Percentiles rank a stretch among this genome's conserved stretches.
phyloP scores from a whole-genome alignment of 1,284 basidiomycete species.

The Austropuccinia psidii region DNA sequence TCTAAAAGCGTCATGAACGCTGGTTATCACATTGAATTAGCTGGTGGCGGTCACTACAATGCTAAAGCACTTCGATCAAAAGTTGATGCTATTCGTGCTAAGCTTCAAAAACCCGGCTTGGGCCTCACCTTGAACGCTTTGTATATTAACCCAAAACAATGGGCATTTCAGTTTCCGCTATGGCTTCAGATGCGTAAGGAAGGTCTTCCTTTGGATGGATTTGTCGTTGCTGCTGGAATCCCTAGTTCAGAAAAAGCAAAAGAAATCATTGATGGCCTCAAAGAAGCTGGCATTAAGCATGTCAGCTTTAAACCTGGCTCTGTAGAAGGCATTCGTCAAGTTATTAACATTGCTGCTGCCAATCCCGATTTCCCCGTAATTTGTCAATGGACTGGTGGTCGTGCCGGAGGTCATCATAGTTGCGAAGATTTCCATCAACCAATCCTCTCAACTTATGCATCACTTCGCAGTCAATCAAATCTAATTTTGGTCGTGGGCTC shows the following conservation, averaged over 20 bases:
- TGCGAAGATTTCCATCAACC: conserved; percentile 99
- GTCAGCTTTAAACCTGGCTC: conserved; percentile 97
- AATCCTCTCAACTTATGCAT: conserved; percentile 76
- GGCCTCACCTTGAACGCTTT: conserved; percentile 90
- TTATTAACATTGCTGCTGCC: conserved; percentile 85
- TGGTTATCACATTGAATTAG: conserved; percentile 91
- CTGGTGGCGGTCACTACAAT: conserved; percentile 96
- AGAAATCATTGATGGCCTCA: conserved; percentile 76
- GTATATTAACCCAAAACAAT: conserved; percentile 94
- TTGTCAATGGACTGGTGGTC: conserved; percentile 96
- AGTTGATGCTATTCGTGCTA: conserved; percentile 75
- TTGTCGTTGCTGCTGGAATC: conserved; percentile 94
- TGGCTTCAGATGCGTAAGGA: conserved; percentile 97
- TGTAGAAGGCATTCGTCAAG: conserved; percentile 92
- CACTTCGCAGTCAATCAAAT: conserved; percentile 81
- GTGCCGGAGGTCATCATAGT: conserved; percentile 97
- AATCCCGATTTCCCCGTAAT: conserved; percentile 98
- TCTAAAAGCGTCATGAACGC: conserved; percentile 63
- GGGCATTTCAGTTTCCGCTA: conserved; percentile 84
- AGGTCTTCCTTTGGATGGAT: conserved; percentile 90
- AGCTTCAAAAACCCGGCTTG: conserved; percentile 67
- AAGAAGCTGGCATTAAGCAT: conserved; percentile 77
- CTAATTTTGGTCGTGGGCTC: conserved; percentile 89
- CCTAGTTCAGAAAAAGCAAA: conserved; percentile 86
- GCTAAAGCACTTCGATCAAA: conserved; percentile 76